Evolutionary conservation across 345 rosid species (phyloP), one percentile per base, ranked within the genome.

Genomic region (Carallia pectinifolia): DNA sequence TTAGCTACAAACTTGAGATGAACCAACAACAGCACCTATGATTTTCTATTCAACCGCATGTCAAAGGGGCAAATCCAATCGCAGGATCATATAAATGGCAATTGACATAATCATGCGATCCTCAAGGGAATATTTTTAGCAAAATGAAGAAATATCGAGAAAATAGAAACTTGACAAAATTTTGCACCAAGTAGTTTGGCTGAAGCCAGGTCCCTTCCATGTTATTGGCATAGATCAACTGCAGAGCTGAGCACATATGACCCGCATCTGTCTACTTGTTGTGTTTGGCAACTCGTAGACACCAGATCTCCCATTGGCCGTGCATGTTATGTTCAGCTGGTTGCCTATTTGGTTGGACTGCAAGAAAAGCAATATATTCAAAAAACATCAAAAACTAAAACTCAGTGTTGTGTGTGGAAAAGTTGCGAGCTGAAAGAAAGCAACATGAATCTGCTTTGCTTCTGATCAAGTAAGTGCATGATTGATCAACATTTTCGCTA

Each of bases 311-410:
- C 96, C 90, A 23, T 77, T 91, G 80, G 74, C 85, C 39, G 75
- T 76, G 83, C 98, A 93, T 4, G 96, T 93, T 59, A 93, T 29
- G 68, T 86, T 91, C 48, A 79, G 72, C 72, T 91, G 96, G 85
- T 70, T 91, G 38, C 97, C 94, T 4, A 75, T 38, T 74, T 81
- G 86, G 38, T 48, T 66, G 30, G 87, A 76, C 98, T 93, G 91
- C 86, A 77, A 54, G 39, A n/a, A 63, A 56, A 56, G 0, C 4
- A 29, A 12, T 30, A 71, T 15, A 54, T 48, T 48, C 58, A 36
- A 29, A 63, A 23, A 30, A 2, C 34, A 53, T 38, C 40, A 53
- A 27, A 60, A 33, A 70, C 69, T 13, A 44, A 44, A 44, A 44
- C 5, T 23, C 12, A 15, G 50, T 44, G 17, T 44, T 44, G 66